These are phyloP conservation scores for Rhodotorula paludigena DNA, from an alignment of 768 basidiomycete genomes.

Conservation along the genomic window DNA sequence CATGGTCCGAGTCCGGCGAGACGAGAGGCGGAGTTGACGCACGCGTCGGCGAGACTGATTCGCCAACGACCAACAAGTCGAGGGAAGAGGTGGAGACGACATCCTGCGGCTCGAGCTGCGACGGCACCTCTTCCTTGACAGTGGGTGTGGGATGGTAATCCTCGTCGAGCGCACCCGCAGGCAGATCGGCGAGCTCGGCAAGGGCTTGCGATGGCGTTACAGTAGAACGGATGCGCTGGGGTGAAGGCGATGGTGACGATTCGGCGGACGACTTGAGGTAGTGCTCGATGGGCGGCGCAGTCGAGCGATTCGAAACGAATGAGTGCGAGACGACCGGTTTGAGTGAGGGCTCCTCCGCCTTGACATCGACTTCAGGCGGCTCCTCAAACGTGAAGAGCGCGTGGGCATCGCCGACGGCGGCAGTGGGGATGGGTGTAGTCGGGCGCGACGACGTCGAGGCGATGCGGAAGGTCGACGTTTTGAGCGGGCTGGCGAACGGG, in stretches of 20 bases:
- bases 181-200: slow-evolving; percentile 13
- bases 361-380: background rate
- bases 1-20: background rate
- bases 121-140: slow-evolving; percentile 5
- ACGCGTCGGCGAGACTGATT: background rate
- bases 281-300: slow-evolving; percentile 3
- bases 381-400: background rate
- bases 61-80: background rate
- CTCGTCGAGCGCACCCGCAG: slow-evolving; percentile 10
- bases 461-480: slow-evolving; percentile 7
- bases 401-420: background rate
- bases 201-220: slow-evolving; percentile 6
- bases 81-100: background rate
- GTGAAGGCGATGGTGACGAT: too few relatives aligned
- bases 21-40: background rate
- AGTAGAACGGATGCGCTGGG: background rate
- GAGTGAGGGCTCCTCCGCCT: background rate
- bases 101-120: background rate
- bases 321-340: background rate
- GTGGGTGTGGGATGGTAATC: slow-evolving; percentile 37
- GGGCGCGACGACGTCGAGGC: background rate
- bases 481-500: slow-evolving; percentile 29
- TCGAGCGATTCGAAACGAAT: background rate
- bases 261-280: slow-evolving; percentile 1
- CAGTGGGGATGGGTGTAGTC: background rate